Base-by-base conservation (phyloP, 805 yeast genomes). In the Myxozyma nipponensis region DNA sequence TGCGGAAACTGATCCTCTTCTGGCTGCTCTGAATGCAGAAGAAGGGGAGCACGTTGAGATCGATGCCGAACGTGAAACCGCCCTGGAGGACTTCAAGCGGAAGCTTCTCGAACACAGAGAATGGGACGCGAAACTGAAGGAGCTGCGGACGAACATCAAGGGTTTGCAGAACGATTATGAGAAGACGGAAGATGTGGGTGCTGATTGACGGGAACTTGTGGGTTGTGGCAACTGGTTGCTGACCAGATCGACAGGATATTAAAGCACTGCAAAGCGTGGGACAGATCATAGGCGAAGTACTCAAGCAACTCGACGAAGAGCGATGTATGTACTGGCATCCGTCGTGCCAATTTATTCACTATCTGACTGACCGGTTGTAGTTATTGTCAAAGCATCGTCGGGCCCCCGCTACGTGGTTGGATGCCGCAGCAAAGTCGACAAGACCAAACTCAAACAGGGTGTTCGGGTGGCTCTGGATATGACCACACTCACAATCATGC, bases 361-460 rank as follows among this genome's bases (percentile, higher is more conserved):
- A 22, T 32, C 19, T 35, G 19, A 35, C 38, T 17, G 6, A 6
- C 13, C 32, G 7, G 32, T 10, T 19, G 4, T 18, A 58, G 62
- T 83, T 67, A 91, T 91, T 58, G 98, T 93, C 44, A 91, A 91
- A 73, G 97, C 98, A 1, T 85, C 95, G 13, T 84, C 93, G 40
- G 98, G 98, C 3, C 98, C 98, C 39, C 79, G 98, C 64, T 93
- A 93, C 68, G 93, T 93, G 60, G 98, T 93, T 44, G 98, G 98
- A 39, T 93, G 96, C 69, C 82, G 98, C 65, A 89, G 89, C 68
- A 85, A 95, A 30, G 87, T 93, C 66, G 86, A 85, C 66, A 82
- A 86, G 63, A 85, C 83, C 40, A 79, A 78, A 54, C 77, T 93
- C 64, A 83, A 86, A 69, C 95, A 89, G 69, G 98, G 98, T 44